These are phyloP conservation scores for Mariannaea elegans DNA, from an alignment of 2,329 filamentous ascomycete genomes.

Conservation along the genomic window DNA sequence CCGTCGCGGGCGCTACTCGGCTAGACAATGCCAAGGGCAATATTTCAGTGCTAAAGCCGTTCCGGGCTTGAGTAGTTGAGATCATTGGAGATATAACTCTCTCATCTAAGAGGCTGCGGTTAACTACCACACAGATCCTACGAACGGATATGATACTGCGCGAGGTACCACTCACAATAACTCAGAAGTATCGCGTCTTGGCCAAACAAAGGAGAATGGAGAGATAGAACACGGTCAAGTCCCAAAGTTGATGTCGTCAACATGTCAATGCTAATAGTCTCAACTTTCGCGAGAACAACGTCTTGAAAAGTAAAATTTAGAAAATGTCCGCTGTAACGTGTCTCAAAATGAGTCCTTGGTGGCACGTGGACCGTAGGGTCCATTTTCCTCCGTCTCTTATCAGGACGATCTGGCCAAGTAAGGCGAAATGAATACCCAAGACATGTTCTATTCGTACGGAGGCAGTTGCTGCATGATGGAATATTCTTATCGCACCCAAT, in stretches of 20 bases:
- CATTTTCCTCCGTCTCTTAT: not conserved
- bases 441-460: not conserved
- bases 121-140: no score
- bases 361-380: not conserved
- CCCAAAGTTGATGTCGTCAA: not conserved
- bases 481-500: not conserved
- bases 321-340: not conserved
- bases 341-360: not conserved
- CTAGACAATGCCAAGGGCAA: not conserved
- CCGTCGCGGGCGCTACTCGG: not conserved
- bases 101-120: not conserved
- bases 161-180: not conserved
- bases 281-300: constrained; percentile 1
- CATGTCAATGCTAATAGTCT: not conserved
- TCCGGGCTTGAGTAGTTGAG: not conserved
- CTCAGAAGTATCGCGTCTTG: constrained; percentile 14
- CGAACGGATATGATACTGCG: no score
- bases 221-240: not conserved
- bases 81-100: constrained; percentile 11
- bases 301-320: not conserved
- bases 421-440: not conserved
- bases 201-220: constrained; percentile 19
- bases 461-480: not conserved
- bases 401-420: not conserved
- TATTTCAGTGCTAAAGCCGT: constrained; percentile 11